Evolutionary conservation across 1,284 basidiomycete species (phyloP).

Genomic region (Sporisorium sorghi): DNA sequence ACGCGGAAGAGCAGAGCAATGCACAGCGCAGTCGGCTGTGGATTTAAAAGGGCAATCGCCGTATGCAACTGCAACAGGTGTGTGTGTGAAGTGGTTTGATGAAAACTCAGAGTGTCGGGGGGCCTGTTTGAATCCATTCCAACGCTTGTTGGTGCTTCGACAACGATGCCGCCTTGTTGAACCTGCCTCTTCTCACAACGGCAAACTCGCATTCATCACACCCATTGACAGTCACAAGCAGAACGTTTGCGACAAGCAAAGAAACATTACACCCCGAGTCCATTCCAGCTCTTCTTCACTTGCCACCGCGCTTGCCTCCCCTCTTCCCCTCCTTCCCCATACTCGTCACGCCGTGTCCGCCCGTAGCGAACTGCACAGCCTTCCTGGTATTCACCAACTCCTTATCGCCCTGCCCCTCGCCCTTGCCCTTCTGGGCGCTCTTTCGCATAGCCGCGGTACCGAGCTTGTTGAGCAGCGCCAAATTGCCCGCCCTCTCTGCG

Average conservation of each 20-base stretch:
- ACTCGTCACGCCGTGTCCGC: constrained; percentile 52
- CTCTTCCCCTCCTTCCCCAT: constrained; percentile 48
- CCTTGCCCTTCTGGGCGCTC: constrained; percentile 45
- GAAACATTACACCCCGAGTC: neutral
- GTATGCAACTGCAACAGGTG: too few relatives aligned
- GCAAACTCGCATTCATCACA: too few relatives aligned
- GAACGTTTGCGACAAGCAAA: too few relatives aligned
- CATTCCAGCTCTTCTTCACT: too few relatives aligned
- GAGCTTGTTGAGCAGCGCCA: constrained; percentile 81
- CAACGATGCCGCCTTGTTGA: too few relatives aligned
- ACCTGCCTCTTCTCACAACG: too few relatives aligned
- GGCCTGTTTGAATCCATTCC: too few relatives aligned
- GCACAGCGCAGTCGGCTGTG: neutral
- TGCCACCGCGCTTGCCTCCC: constrained; percentile 27
- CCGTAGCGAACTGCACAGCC: constrained; percentile 60
- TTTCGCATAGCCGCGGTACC: constrained; percentile 70
- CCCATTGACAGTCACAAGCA: too few relatives aligned
- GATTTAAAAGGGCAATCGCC: too few relatives aligned
- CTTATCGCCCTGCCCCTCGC: constrained; percentile 70
- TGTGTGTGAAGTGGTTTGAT: too few relatives aligned
- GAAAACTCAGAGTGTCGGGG: too few relatives aligned
- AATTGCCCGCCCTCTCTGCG: constrained; percentile 79
- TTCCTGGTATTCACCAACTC: constrained; percentile 61
- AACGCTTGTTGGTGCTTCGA: too few relatives aligned
- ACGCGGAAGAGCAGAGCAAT: neutral